These are phyloP conservation scores for Agaricales sp. DNA, from an alignment of 1,284 basidiomycete species.

Conservation along the genomic window DNA sequence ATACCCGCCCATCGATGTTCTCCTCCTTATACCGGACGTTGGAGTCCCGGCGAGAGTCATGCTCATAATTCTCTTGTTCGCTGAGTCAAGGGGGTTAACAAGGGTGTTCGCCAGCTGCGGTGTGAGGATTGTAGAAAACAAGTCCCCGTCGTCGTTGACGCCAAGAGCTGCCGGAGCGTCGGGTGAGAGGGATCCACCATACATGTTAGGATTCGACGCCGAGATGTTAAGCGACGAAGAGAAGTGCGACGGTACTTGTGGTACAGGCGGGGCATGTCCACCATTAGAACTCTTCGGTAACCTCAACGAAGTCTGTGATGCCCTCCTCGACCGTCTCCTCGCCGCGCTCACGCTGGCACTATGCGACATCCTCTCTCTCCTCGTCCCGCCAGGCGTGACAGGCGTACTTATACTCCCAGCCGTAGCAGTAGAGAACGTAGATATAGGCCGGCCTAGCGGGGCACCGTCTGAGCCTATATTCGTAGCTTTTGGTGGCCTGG, in stretches of 20 bases:
- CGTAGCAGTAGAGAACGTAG: neutral
- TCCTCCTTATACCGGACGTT: too few species aligned
- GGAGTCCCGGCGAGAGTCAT: neutral
- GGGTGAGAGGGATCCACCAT: too few species aligned
- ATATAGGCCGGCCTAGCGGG: neutral
- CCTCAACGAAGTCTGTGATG: neutral
- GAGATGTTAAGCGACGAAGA: too few species aligned
- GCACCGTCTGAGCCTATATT: too few species aligned
- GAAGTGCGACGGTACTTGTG: neutral
- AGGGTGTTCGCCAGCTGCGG: neutral
- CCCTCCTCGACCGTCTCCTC: neutral
- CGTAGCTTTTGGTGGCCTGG: too few species aligned
- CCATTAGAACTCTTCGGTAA: neutral
- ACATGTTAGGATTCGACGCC: too few species aligned
- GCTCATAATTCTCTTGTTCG: neutral
- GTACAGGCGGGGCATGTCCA: neutral
- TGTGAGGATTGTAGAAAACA: neutral
- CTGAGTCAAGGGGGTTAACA: neutral
- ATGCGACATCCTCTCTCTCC: neutral
- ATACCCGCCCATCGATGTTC: neutral
- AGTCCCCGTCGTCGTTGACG: neutral
- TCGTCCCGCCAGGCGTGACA: neutral
- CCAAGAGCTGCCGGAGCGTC: neutral
- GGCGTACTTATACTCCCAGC: neutral
- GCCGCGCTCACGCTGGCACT: neutral